phyloP scores from a whole-genome alignment of 2,329 filamentous ascomycete genomes.

The Aureobasidium sp. region DNA sequence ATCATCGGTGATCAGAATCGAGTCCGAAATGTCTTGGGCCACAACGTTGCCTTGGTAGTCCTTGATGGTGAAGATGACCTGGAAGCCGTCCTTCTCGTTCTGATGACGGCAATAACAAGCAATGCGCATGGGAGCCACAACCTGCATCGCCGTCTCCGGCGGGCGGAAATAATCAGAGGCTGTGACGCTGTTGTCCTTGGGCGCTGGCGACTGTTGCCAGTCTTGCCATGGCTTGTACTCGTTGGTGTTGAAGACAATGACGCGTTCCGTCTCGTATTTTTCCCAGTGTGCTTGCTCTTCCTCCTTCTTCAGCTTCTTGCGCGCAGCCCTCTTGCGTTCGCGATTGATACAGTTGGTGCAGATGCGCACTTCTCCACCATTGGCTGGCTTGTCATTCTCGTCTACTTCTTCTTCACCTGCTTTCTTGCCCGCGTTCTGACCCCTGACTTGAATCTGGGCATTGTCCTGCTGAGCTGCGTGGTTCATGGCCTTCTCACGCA shows the following conservation, averaged over 20 bases:
- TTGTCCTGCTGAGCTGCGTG: constrained; percentile 41
- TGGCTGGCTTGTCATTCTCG: constrained; percentile 62
- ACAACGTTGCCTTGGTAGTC: constrained; percentile 68
- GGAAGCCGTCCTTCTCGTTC: constrained; percentile 84
- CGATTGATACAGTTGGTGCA: constrained; percentile 85
- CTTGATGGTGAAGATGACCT: constrained; percentile 90
- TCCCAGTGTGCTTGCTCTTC: constrained; percentile 88
- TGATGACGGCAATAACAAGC: constrained; percentile 96
- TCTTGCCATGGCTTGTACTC: constrained; percentile 56
- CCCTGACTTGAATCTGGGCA: constrained; percentile 35
- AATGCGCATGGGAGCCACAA: constrained; percentile 88
- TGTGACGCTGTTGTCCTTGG: constrained; percentile 18
- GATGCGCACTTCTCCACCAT: constrained; percentile 90
- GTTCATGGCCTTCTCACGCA: constrained; percentile 58
- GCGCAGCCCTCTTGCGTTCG: constrained; percentile 80
- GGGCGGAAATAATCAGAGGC: constrained; percentile 21
- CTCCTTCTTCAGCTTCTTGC: constrained; percentile 88
- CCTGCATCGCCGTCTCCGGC: constrained; percentile 58
- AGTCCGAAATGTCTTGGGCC: constrained; percentile 74
- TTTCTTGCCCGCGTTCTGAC: constrained; percentile 31
- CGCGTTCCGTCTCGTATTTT: constrained; percentile 67
- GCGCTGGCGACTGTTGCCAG: constrained; percentile 35
- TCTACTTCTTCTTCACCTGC: constrained; percentile 39
- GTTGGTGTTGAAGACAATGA: constrained; percentile 85
- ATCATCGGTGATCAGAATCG: constrained; percentile 96